Conservation (phyloP, 768 basidiomycete species). For the Amanita pseudoporphyria region DNA sequence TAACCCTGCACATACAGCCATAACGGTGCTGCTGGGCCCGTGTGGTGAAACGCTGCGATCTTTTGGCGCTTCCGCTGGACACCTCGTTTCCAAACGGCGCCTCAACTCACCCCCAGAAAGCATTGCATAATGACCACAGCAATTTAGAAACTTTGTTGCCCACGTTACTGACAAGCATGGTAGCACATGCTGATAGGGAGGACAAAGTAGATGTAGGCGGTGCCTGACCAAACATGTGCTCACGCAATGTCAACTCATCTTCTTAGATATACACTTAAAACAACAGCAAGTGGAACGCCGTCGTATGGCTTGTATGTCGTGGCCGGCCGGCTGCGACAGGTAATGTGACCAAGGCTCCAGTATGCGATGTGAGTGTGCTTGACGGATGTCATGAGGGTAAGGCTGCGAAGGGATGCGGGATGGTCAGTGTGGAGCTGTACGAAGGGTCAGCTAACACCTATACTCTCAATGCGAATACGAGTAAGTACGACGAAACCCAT, state of each 20-base stretch:
- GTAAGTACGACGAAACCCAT: slow-evolving; percentile 40
- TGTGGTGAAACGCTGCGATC: slow-evolving; percentile 60
- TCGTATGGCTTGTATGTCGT: slow-evolving; percentile 65
- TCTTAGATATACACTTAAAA: slow-evolving; percentile 36
- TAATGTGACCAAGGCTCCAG: slow-evolving; percentile 15
- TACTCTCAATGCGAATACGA: slow-evolving; percentile 31
- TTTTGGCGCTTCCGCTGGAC: slow-evolving; percentile 56
- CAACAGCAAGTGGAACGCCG: slow-evolving; percentile 6
- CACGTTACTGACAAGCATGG: slow-evolving; percentile 22
- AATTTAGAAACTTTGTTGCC: slow-evolving; percentile 45
- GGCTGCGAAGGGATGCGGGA: slow-evolving; percentile 54
- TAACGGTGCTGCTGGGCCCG: slow-evolving; percentile 69
- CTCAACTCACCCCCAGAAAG: slow-evolving; percentile 36
- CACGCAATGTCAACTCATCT: background rate
- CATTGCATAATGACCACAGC: slow-evolving; percentile 42
- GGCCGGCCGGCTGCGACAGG: slow-evolving; percentile 41
- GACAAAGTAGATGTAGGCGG: slow-evolving; percentile 62
- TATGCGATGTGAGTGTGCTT: slow-evolving; percentile 64
- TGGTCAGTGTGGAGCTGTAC: slow-evolving; percentile 87
- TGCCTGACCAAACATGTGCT: slow-evolving; percentile 51
- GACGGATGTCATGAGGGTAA: slow-evolving; percentile 61
- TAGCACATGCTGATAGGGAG: slow-evolving; percentile 51
- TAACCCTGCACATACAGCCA: slow-evolving; percentile 28
- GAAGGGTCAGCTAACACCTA: slow-evolving; percentile 28
- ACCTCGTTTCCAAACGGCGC: slow-evolving; percentile 54